Evolutionary conservation across 768 basidiomycete species (phyloP).

Genomic region (Boletus sp.): DNA sequence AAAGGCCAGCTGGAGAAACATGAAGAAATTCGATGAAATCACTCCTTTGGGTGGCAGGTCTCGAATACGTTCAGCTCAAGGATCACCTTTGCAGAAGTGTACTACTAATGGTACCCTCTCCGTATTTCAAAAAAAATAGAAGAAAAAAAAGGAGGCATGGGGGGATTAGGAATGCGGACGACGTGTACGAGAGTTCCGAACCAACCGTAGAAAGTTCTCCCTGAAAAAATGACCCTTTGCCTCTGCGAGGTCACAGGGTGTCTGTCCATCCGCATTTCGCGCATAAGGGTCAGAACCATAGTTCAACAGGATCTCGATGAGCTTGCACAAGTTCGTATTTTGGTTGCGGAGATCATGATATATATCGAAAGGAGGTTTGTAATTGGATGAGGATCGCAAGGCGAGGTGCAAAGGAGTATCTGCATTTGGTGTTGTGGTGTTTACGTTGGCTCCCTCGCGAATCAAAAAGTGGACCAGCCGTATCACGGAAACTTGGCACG

Average conservation of each 20-base stretch:
- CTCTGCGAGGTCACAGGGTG: neutral
- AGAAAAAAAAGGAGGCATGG: too few relatives aligned
- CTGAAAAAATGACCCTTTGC: neutral
- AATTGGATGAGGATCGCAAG: neutral
- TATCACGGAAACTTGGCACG: rapidly evolving
- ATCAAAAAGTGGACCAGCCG: neutral
- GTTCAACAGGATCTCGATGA: neutral
- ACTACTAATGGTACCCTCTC: too few relatives aligned
- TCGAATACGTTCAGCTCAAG: too few relatives aligned
- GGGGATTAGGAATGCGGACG: too few relatives aligned
- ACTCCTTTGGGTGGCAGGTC: too few relatives aligned
- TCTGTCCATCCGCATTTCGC: neutral
- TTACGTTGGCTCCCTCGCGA: neutral
- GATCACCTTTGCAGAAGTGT: too few relatives aligned
- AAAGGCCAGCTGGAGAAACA: too few relatives aligned
- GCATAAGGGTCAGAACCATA: neutral
- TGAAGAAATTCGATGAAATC: too few relatives aligned
- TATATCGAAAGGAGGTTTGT: too few relatives aligned
- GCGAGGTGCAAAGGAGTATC: neutral
- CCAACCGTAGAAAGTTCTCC: conserved; percentile 1
- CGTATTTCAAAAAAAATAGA: too few relatives aligned
- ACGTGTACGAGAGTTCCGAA: neutral
- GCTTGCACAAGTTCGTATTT: neutral
- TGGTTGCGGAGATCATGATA: too few relatives aligned
- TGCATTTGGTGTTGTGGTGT: neutral